phyloP scores from a whole-genome alignment of 305 asterid species.

The Solanum hybrid region DNA sequence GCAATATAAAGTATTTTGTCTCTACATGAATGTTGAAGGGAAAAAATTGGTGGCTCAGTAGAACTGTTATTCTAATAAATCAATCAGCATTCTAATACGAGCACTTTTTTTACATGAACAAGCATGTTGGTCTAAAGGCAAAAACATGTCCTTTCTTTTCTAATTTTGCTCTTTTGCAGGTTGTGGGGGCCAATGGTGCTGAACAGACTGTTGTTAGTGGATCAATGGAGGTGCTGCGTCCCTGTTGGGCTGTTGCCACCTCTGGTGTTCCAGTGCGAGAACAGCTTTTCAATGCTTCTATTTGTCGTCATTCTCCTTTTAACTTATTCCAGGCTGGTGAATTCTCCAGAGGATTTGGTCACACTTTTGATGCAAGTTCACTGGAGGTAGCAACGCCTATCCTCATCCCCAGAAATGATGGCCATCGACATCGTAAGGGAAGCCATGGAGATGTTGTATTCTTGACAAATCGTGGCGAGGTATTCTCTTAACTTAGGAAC shows the following conservation, averaged over 20 bases:
- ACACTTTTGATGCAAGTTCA: conserved; percentile 46
- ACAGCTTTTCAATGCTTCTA: conserved; percentile 93
- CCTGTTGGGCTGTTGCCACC: conserved; percentile 98
- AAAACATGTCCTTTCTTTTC: background rate
- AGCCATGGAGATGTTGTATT: conserved; percentile 90
- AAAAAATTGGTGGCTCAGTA: background rate
- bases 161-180: conserved; percentile 33
- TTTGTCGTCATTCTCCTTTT: conserved; percentile 85
- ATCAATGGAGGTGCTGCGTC: conserved; percentile 88
- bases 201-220: conserved; percentile 91
- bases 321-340: conserved; percentile 83
- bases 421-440: conserved; percentile 80
- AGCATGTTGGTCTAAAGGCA: background rate
- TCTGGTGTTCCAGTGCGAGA: conserved; percentile 95
- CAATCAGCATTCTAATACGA: background rate
- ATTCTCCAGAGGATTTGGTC: conserved; percentile 60
- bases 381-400: conserved; percentile 93
- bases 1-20: background rate
- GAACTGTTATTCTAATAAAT: background rate
- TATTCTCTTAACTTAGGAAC: conserved; percentile 16
- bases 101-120: background rate
- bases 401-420: conserved; percentile 74
- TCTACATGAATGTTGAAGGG: background rate
- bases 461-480: conserved; percentile 97
- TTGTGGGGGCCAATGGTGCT: conserved; percentile 92